Evolutionary conservation across 768 basidiomycete genomes (phyloP).

Genomic region (Xanthoconium stramineum): DNA sequence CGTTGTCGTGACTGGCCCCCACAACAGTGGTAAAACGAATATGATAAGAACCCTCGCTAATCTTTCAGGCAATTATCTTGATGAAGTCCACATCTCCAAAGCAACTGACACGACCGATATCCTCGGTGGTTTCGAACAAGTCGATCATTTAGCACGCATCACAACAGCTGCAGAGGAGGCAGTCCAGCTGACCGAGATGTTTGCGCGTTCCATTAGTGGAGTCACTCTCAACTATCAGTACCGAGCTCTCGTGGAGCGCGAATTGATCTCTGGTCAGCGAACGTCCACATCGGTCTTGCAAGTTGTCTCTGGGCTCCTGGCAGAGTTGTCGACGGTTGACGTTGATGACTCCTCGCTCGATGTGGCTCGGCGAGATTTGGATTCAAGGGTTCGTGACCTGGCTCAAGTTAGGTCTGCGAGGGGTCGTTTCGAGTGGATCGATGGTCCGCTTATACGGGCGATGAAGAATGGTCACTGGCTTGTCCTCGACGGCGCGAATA

Average conservation of each 20-base stretch:
- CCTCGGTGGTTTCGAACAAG: slow-evolving; percentile 93
- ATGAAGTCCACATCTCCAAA: slow-evolving; percentile 75
- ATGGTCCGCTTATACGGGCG: slow-evolving; percentile 85
- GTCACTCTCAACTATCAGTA: slow-evolving; percentile 17
- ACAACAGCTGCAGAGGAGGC: slow-evolving; percentile 39
- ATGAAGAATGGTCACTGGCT: slow-evolving; percentile 89
- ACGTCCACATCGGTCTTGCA: slow-evolving; percentile 23
- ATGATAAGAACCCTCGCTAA: slow-evolving; percentile 68
- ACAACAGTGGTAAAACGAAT: slow-evolving; percentile 75
- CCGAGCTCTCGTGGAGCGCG: slow-evolving; percentile 11
- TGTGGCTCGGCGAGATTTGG: slow-evolving; percentile 12
- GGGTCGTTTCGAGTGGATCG: slow-evolving; percentile 89
- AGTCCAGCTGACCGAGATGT: slow-evolving; percentile 36
- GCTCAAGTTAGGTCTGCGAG: slow-evolving; percentile 24
- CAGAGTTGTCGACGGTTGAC: slow-evolving; percentile 20
- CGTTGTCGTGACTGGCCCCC: slow-evolving; percentile 79
- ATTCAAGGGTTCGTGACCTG: slow-evolving; percentile 23
- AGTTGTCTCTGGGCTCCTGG: slow-evolving; percentile 28
- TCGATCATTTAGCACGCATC: slow-evolving; percentile 49
- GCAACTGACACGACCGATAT: slow-evolving; percentile 93
- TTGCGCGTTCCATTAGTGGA: slow-evolving; percentile 35
- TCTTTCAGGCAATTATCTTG: slow-evolving; percentile 62
- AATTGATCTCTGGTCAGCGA: slow-evolving; percentile 13
- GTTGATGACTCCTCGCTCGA: slow-evolving; percentile 11
- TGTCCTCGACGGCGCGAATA: slow-evolving; percentile 87